Conservation (phyloP, 768 basidiomycete genomes). For the Suillus subaureus region DNA sequence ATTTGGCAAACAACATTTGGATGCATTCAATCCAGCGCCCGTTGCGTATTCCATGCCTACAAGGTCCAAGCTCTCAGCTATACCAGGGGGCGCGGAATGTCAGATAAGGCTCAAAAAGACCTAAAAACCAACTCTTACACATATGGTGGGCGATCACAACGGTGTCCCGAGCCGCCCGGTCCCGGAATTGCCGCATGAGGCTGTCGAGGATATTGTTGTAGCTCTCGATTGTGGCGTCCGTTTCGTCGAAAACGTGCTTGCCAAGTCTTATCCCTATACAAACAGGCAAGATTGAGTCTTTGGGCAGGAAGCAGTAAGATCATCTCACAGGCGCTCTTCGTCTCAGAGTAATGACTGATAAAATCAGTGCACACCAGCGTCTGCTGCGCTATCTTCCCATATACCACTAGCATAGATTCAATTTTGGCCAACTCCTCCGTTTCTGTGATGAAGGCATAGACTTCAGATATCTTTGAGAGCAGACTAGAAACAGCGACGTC, state of each 20-base stretch:
- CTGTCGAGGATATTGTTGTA: conserved; percentile 3
- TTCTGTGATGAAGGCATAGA: conserved; percentile 5
- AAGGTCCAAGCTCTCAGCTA: background rate
- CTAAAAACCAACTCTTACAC: background rate
- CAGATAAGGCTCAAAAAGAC: background rate
- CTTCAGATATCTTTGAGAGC: background rate
- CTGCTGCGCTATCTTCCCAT: conserved; percentile 14
- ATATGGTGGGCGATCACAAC: background rate
- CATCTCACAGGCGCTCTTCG: conserved; percentile 24
- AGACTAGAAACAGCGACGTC: background rate
- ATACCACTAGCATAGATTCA: background rate
- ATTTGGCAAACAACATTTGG: conserved; percentile 15
- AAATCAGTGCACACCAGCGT: conserved; percentile 30
- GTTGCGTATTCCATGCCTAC: background rate
- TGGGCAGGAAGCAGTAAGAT: too few relatives aligned
- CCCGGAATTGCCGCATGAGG: conserved; percentile 9
- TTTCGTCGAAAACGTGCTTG: background rate
- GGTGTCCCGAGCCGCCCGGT: background rate
- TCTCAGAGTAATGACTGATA: conserved; percentile 28
- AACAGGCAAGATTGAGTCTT: background rate
- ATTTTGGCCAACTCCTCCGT: conserved; percentile 1
- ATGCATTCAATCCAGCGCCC: background rate
- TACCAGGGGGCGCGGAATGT: background rate
- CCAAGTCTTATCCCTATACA: background rate
- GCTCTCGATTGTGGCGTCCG: background rate